A percentile compares a stretch with the other conserved stretches of the same genome.
Evolutionary conservation across 441 rosid genomes (phyloP).

Genomic region (Rhodomyrtus psidioides): DNA sequence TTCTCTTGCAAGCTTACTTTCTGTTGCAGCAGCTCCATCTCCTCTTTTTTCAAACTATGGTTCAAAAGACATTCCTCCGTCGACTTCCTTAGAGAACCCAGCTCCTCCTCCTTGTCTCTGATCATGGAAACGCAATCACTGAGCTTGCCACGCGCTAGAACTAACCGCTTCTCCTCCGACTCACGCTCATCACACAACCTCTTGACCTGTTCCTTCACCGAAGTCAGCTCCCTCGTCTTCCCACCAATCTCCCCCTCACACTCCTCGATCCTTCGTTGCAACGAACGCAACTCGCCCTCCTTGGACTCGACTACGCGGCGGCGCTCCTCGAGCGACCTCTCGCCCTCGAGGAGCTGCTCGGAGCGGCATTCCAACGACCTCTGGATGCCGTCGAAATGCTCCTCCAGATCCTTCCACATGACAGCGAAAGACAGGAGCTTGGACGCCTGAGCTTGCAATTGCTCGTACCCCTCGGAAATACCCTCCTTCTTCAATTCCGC

Average conservation of each 20-base stretch:
- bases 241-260: slow-evolving; percentile 2
- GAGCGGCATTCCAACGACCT: not conserved
- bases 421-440: slow-evolving; percentile 26
- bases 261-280: slow-evolving; percentile 1
- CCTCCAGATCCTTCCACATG: slow-evolving; percentile 38
- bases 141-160: not conserved
- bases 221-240: slow-evolving; percentile 9
- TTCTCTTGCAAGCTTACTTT: slow-evolving; percentile 5
- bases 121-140: not conserved
- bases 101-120: slow-evolving; percentile 3
- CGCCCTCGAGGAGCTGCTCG: slow-evolving; percentile 15
- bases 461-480: slow-evolving; percentile 13
- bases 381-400: slow-evolving; percentile 8
- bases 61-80: slow-evolving; percentile 8
- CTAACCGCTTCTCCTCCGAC: not conserved
- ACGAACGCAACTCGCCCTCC: slow-evolving; percentile 8
- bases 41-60: slow-evolving; percentile 5
- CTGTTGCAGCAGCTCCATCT: slow-evolving; percentile 7
- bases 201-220: slow-evolving; percentile 7
- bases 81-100: slow-evolving; percentile 3
- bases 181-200: slow-evolving; percentile 12
- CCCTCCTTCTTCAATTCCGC: slow-evolving; percentile 17
- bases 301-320: slow-evolving; percentile 10
- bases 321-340: not conserved
- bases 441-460: slow-evolving; percentile 13